phyloP scores from a whole-genome alignment of 352 stramenopile genomes.

The Phytophthora aleatoria region DNA sequence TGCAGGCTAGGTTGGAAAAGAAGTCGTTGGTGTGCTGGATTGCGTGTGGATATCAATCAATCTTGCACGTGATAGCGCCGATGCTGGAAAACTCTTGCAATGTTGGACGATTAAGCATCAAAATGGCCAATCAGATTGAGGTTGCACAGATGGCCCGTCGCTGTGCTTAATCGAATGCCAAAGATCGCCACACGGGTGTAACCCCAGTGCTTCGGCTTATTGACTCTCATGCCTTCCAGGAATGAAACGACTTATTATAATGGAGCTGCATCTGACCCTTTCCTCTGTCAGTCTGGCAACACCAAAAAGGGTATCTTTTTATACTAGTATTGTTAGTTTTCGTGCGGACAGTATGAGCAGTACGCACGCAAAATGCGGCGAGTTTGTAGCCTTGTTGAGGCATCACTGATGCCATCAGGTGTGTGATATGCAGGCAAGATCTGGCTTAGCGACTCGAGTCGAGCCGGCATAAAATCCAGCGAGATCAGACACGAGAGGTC shows the following conservation, averaged over 20 bases:
- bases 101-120: conserved; percentile 2
- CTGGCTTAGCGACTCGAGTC: neutral
- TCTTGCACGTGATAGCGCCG: neutral
- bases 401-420: neutral
- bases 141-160: neutral
- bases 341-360: neutral
- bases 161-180: conserved; percentile 1
- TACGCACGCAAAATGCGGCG: neutral
- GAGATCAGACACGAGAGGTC: neutral
- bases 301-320: neutral
- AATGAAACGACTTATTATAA: too few relatives aligned
- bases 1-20: conserved; percentile 4
- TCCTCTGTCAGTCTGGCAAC: neutral
- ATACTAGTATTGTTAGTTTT: too few relatives aligned
- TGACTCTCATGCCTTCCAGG: too few relatives aligned
- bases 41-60: neutral
- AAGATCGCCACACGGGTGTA: neutral
- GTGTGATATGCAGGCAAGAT: neutral
- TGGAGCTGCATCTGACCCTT: too few relatives aligned
- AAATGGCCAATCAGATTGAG: conserved; percentile 1
- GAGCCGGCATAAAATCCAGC: conserved; percentile 4
- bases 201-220: neutral
- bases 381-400: neutral
- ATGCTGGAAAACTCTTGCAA: neutral
- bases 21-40: neutral